Evolutionary conservation across 768 basidiomycete genomes (phyloP), one percentile per base, ranked within the genome.

Genomic region (Podaxis pistillaris): DNA sequence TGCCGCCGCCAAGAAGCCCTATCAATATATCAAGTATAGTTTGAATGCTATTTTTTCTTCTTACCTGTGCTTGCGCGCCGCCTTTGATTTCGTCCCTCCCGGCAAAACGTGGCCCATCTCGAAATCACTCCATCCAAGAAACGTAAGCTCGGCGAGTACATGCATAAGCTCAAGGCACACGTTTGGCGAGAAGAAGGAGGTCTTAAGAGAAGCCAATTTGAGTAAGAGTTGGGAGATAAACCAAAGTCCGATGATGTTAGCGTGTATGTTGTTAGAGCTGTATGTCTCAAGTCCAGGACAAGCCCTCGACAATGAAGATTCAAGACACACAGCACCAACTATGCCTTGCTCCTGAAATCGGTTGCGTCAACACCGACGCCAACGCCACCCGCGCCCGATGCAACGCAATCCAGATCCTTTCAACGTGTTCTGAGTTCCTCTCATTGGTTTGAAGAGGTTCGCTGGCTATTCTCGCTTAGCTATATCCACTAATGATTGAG

Each of bases 381-480:
- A 12, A 58, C 41, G 44, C 46, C 52, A 15, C 24, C 56, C 22
- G 55, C 54, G 4, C 51, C 68, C 19, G 71, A 73, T 19, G 75
- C 95, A 58, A 94, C 94, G 6, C 73, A 84, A 93, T 93, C 89
- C 51, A 68, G 81, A 28, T 17, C 33, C 3, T 11, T 26, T 13
- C 50, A 33, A 17, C 19, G 26, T 47, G 59, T 46, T 24, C n/a
- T 12, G 49, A 19, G 22, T 15, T 38, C 15, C 41, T 62, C 60
- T 57, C 41, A 49, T 36, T 8, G 5, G 15, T 33, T 92, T 67
- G 80, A 88, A 59, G 95, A 98, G 74, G 96, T 96, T 75, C 72
- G 67, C 60, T 52, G 51, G 51, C 46, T 26, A 22, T 30, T 24
- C 50, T 60, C 58, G 12, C 19, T 30, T 12, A 26, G 8, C 58